phyloP scores from a whole-genome alignment of 768 basidiomycete genomes.

The Calocera cornea region DNA sequence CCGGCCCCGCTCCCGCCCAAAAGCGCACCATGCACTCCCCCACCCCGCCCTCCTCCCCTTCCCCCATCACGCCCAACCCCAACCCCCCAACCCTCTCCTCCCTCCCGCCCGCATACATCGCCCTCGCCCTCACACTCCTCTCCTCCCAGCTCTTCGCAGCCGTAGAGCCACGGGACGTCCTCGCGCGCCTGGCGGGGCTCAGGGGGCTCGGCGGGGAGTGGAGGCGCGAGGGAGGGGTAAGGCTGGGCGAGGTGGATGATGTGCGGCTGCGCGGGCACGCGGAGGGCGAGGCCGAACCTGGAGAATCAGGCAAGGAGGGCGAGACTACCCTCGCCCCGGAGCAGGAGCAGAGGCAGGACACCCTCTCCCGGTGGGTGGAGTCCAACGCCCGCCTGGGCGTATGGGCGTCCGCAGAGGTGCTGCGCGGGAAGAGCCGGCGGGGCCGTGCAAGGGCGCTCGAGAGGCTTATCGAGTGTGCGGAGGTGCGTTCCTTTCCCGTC shows the following conservation, averaged over 20 bases:
- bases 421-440: background rate
- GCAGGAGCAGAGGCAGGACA: background rate
- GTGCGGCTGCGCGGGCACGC: no score
- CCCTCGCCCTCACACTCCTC: background rate
- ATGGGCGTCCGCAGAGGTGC: background rate
- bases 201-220: background rate
- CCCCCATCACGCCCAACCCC: no score
- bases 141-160: background rate
- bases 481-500: background rate
- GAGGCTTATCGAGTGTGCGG: background rate
- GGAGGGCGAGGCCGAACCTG: no score
- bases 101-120: background rate
- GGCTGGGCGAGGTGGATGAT: no score
- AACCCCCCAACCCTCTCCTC: background rate
- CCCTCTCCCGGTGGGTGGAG: background rate
- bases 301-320: no score
- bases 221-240: no score
- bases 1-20: no score
- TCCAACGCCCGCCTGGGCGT: background rate
- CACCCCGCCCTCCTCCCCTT: no score
- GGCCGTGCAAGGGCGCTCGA: background rate
- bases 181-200: background rate
- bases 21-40: no score
- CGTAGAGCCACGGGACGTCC: background rate
- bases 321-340: no score